These are phyloP conservation scores for Backusella tarrabulga DNA, from an alignment of 192 early-diverging fungal species.

Conservation along the genomic window DNA sequence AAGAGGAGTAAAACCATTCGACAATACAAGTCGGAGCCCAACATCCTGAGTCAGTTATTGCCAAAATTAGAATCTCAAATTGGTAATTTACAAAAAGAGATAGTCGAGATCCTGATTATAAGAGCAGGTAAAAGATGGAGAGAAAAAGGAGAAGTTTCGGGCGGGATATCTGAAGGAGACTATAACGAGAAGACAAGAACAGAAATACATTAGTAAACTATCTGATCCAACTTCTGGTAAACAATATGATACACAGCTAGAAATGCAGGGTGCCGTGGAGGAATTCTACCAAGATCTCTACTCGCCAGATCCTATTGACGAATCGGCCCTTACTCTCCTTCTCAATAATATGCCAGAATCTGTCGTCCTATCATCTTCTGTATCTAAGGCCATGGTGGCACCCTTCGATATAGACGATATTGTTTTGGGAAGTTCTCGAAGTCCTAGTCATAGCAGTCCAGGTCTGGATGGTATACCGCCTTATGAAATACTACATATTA, in stretches of 20 bases:
- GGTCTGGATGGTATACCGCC: conserved; percentile 15
- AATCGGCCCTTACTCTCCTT: background rate
- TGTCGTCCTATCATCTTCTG: too few species aligned
- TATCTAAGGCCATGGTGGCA: background rate
- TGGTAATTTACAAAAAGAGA: background rate
- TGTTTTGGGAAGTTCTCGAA: background rate
- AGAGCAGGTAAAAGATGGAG: conserved; percentile 10
- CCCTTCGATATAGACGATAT: background rate
- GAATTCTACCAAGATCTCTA: conserved; percentile 6
- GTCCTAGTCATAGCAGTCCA: conserved; percentile 3
- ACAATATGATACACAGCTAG: background rate
- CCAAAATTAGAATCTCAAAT: background rate
- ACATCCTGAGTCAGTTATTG: background rate
- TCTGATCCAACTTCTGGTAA: background rate
- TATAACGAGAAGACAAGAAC: background rate
- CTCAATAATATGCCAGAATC: background rate
- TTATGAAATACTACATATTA: conserved; percentile 9
- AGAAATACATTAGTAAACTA: background rate
- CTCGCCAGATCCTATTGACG: conserved; percentile 2
- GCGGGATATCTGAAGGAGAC: conserved; percentile 1
- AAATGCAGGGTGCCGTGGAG: background rate
- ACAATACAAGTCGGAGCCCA: background rate
- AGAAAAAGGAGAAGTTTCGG: conserved; percentile 13
- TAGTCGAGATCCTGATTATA: background rate
- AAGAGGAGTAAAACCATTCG: background rate